Conservation (phyloP, 352 stramenopile genomes). For the Phytophthora pseudosyringae region DNA sequence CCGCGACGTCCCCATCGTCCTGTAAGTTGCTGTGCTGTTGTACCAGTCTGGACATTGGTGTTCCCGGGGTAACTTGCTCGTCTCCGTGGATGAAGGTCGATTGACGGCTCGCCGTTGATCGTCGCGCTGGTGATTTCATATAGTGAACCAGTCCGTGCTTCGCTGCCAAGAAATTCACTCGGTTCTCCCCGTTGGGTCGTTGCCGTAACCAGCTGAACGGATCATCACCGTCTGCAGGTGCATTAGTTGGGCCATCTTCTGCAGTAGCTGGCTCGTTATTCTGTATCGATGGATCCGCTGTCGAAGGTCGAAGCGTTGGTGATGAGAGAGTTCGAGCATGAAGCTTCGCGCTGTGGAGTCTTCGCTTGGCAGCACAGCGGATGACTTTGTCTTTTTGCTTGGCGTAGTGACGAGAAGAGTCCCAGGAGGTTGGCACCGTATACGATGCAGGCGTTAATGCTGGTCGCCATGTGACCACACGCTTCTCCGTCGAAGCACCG, state of each 20-base stretch:
- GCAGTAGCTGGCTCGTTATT: conserved; percentile 1
- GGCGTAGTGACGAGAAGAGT: conserved; percentile 60
- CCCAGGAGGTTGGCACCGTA: conserved; percentile 51
- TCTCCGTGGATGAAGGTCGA: conserved; percentile 1
- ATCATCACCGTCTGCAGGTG: conserved; percentile 30
- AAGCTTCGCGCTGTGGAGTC: conserved; percentile 18
- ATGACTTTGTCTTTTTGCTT: conserved; percentile 61
- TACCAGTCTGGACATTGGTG: conserved; percentile 9
- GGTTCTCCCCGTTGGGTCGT: conserved; percentile 57
- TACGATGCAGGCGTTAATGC: conserved; percentile 42
- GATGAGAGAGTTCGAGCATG: conserved; percentile 20
- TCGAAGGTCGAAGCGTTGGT: conserved; percentile 21
- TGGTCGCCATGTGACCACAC: conserved; percentile 58
- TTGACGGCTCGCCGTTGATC: conserved; percentile 9
- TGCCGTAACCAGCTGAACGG: conserved; percentile 67
- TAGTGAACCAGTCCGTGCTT: conserved; percentile 54
- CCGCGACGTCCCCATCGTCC: conserved; percentile 12
- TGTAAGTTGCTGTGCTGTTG: conserved; percentile 12
- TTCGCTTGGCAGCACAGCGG: conserved; percentile 29
- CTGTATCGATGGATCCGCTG: not conserved
- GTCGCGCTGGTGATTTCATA: conserved; percentile 32
- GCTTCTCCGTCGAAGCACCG: conserved; percentile 46
- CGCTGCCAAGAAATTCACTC: conserved; percentile 51
- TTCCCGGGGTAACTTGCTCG: conserved; percentile 12
- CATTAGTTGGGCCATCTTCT: not conserved